Percentiles rank a stretch among this genome's conserved stretches.
Evolutionary conservation across 1,139 yeast genomes (phyloP).

Genomic region (Chernovozyma aurita): DNA sequence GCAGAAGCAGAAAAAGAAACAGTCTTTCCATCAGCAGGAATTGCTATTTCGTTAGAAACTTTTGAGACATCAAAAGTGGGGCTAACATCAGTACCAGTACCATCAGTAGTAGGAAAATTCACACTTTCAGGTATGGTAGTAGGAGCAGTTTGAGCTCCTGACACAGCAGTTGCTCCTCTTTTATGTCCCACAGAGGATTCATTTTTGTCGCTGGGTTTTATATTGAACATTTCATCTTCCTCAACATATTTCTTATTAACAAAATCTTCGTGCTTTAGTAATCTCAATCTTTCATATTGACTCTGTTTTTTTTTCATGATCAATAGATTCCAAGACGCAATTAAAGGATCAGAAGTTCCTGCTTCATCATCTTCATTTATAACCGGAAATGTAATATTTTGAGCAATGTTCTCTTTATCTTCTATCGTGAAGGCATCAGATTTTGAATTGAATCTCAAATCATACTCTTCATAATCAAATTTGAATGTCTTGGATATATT

Average conservation of each 20-base stretch:
- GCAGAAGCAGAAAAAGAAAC: not conserved
- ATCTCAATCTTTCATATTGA: slow-evolving; percentile 42
- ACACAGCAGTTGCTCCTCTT: not conserved
- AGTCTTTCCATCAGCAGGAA: not conserved
- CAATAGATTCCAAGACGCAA: slow-evolving; percentile 46
- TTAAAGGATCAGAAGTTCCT: slow-evolving; percentile 25
- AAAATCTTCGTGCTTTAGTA: slow-evolving; percentile 25
- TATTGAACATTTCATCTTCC: slow-evolving; percentile 29
- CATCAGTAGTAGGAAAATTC: not conserved
- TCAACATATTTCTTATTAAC: slow-evolving; percentile 20
- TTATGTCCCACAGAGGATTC: slow-evolving; percentile 7
- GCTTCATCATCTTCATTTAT: slow-evolving; percentile 14
- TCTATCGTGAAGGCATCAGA: slow-evolving; percentile 25
- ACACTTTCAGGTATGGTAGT: not conserved
- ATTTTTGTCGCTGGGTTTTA: slow-evolving; percentile 17
- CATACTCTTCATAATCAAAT: slow-evolving; percentile 24
- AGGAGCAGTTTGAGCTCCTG: not conserved
- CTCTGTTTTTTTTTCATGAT: slow-evolving; percentile 46
- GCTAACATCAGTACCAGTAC: not conserved
- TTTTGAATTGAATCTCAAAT: slow-evolving; percentile 22
- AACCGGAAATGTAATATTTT: slow-evolving; percentile 32
- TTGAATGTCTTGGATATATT: slow-evolving; percentile 36
- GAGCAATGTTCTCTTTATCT: slow-evolving; percentile 31
- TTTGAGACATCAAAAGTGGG: not conserved
- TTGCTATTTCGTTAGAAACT: not conserved